Evolutionary conservation across 129 eudicot genomes (phyloP), one percentile per base, ranked within the genome.

Genomic region (Erigeron canadensis): DNA sequence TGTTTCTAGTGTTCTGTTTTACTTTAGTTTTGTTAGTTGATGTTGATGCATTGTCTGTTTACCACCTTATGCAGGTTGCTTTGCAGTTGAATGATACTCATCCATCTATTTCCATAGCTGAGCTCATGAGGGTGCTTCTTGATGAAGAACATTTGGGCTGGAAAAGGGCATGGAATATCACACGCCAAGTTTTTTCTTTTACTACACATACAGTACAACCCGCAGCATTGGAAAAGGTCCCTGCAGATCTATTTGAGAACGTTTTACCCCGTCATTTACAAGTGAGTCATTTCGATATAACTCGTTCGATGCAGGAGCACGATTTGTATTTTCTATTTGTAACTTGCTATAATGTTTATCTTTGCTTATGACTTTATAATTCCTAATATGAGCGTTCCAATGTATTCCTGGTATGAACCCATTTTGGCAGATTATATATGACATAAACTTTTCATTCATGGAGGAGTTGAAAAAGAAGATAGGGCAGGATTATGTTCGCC

Each of bases 131-230:
- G 43, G 75, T 85, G 44, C 84, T 81, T 55, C 74, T 85, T 78
- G 89, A 85, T 78, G 86, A 85, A 78, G 89, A 85, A 59, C 77
- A 81, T 73, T 67, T 85, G 82, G 80, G 79, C 39, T 85, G 89
- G 89, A 71, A 75, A 66, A 79, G 46, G 65, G 70, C 89, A 28
- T 85, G 84, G 86, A 75, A 75, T 58, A 85, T 81, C 9, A 75
- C 75, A 10, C 44, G 64, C 51, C 64, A 75, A 69, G 82, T 81
- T 48, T 85, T 81, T 65, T 81, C 86, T 42, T 81, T 81, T 69
- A 85, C 89, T 6, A 62, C 84, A 71, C 89, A 85, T 67, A 78
- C 86, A 8, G 89, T 85, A 39, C 65, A 53, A 72, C 86, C 69
- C 7, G 80, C 75, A 63, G 84, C 80, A 5, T 75, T 81, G 42